phyloP scores from a whole-genome alignment of 2,329 filamentous ascomycete species.

The Xylariaceae sp. region DNA sequence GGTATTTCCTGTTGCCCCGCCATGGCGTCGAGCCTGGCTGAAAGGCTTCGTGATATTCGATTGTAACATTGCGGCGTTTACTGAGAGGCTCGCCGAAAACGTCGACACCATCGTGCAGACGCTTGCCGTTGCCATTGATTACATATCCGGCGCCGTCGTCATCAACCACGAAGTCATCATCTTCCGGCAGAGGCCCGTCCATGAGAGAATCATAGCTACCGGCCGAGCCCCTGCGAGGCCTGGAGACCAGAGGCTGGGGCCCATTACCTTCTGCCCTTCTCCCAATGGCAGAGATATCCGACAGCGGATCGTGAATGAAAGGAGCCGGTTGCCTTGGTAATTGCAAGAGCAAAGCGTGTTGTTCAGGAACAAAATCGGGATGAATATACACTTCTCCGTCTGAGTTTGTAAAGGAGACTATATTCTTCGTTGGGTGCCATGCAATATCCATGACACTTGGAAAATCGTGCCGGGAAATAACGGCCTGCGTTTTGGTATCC shows the following conservation, averaged over 20 bases:
- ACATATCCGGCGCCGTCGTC: constrained; percentile 93
- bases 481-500: constrained; percentile 82
- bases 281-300: constrained; percentile 64
- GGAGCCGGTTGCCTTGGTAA: constrained; percentile 69
- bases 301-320: constrained; percentile 75
- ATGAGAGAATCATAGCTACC: constrained; percentile 84
- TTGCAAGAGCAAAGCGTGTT: constrained; percentile 54
- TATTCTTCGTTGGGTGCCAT: constrained; percentile 89
- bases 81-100: constrained; percentile 40
- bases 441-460: constrained; percentile 77
- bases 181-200: constrained; percentile 52
- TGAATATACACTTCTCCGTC: constrained; percentile 94
- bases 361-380: constrained; percentile 60
- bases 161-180: constrained; percentile 84
- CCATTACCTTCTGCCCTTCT: constrained; percentile 55
- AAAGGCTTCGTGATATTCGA: constrained; percentile 76
- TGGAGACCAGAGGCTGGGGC: constrained; percentile 48
- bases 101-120: constrained; percentile 51
- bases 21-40: constrained; percentile 94
- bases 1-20: constrained; percentile 88
- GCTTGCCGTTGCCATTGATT: constrained; percentile 50
- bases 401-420: constrained; percentile 84
- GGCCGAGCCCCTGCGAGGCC: constrained; percentile 57
- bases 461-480: constrained; percentile 75
- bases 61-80: constrained; percentile 52